phyloP scores from a whole-genome alignment of 2,329 filamentous ascomycete genomes.

The Exophiala lecanii-corni region DNA sequence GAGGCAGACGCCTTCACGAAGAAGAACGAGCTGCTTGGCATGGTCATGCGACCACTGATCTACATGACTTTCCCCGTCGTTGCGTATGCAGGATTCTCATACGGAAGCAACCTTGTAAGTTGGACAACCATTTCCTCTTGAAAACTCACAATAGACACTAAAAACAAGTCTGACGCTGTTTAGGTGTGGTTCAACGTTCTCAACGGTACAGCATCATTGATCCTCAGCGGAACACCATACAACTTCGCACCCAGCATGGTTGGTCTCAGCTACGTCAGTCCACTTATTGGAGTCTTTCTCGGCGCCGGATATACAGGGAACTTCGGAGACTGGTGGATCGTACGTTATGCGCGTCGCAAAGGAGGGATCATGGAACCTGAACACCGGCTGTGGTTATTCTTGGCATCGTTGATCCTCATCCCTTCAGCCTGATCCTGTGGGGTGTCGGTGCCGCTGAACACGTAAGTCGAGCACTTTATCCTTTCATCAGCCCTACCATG shows the following conservation, averaged over 20 bases:
- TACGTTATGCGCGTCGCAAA: slow-evolving; percentile 38
- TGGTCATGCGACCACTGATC: slow-evolving; percentile 2
- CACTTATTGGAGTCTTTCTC: slow-evolving; percentile 32
- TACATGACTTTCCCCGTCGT: slow-evolving; percentile 33
- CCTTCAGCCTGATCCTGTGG: slow-evolving; percentile 35
- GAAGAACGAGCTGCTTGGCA: slow-evolving; percentile 5
- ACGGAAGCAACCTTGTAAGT: slow-evolving; percentile 38
- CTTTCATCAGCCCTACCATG: too few relatives aligned
- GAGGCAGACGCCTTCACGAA: slow-evolving; percentile 8
- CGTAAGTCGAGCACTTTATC: too few relatives aligned
- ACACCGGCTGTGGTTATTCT: slow-evolving; percentile 38
- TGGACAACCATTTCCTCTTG: too few relatives aligned
- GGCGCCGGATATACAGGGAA: slow-evolving; percentile 37
- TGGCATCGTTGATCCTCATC: slow-evolving; percentile 34
- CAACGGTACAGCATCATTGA: slow-evolving; percentile 37
- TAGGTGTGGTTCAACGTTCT: slow-evolving; percentile 37
- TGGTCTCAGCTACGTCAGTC: slow-evolving; percentile 36
- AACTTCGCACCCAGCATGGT: slow-evolving; percentile 37
- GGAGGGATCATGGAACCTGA: slow-evolving; percentile 40
- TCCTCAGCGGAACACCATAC: slow-evolving; percentile 34
- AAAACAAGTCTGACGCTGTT: too few relatives aligned
- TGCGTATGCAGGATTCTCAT: slow-evolving; percentile 37
- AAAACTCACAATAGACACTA: too few relatives aligned
- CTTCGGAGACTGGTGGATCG: slow-evolving; percentile 37
- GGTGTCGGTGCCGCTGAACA: slow-evolving; percentile 43